Evolutionary conservation across 2,329 filamentous ascomycete species (phyloP).

Genomic region (Helicocarpus griseus): DNA sequence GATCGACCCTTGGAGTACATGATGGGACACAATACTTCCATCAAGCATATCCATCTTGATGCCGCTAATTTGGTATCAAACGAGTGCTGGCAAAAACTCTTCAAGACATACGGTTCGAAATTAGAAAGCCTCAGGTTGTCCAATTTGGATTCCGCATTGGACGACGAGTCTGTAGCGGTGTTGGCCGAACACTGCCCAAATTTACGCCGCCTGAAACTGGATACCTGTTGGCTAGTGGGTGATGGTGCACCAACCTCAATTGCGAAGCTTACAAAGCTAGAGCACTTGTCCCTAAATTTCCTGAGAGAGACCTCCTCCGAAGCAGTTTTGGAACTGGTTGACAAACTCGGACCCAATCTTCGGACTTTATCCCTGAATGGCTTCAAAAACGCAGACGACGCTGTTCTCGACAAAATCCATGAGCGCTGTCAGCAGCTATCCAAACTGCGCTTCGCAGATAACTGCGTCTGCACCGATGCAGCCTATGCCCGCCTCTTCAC

Average conservation of each 20-base stretch:
- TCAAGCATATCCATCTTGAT: constrained; percentile 69
- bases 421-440: constrained; percentile 54
- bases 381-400: constrained; percentile 58
- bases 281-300: constrained; percentile 67
- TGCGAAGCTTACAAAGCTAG: constrained; percentile 50
- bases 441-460: constrained; percentile 76
- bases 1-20: constrained; percentile 75
- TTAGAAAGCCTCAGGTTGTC: constrained; percentile 67
- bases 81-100: constrained; percentile 61
- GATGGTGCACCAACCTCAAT: constrained; percentile 57
- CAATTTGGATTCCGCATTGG: constrained; percentile 73
- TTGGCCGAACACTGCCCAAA: constrained; percentile 57
- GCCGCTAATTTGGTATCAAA: constrained; percentile 77
- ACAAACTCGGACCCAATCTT: constrained; percentile 54
- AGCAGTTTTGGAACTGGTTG: constrained; percentile 52
- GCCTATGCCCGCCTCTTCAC: constrained; percentile 65
- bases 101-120: constrained; percentile 54
- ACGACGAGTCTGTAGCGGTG: constrained; percentile 56
- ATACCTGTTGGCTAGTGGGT: constrained; percentile 66
- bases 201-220: constrained; percentile 67
- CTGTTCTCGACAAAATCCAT: constrained; percentile 61
- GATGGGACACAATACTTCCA: constrained; percentile 55
- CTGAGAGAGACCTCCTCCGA: constrained; percentile 46
- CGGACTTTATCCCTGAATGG: constrained; percentile 67
- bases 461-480: constrained; percentile 63